A percentile compares a stretch with the other conserved stretches of the same genome.
Evolutionary conservation across 192 early-diverging fungal genomes (phyloP).

Genomic region (Backusella luteola): DNA sequence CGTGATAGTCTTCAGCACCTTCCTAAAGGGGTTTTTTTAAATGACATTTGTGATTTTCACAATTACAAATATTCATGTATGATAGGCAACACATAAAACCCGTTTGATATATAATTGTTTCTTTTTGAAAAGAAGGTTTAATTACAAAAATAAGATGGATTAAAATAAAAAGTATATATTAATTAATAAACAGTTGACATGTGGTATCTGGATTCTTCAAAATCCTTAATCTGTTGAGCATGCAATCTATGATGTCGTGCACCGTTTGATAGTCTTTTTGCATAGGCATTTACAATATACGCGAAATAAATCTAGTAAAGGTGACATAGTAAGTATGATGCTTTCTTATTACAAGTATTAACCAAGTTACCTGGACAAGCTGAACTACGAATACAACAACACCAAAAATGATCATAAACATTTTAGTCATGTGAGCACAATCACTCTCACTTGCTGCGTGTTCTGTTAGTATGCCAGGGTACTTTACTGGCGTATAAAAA

Average conservation of each 20-base stretch:
- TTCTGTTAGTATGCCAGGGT: constrained; percentile 31
- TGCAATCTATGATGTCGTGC: constrained; percentile 31
- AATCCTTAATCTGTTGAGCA: constrained; percentile 36
- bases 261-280: constrained; percentile 29
- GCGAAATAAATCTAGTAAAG: constrained; percentile 32
- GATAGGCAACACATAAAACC: not conserved
- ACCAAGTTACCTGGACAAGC: constrained; percentile 29
- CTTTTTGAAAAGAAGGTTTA: not conserved
- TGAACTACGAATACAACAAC: constrained; percentile 24
- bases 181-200: constrained; percentile 35
- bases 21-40: not conserved
- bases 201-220: constrained; percentile 30
- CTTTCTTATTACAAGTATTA: not conserved
- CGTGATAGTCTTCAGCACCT: not conserved
- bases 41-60: not conserved
- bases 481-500: constrained; percentile 33
- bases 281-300: constrained; percentile 29
- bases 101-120: not conserved
- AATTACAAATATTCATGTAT: not conserved
- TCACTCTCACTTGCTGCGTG: constrained; percentile 7
- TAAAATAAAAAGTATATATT: not conserved
- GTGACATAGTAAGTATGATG: not conserved
- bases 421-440: constrained; percentile 19
- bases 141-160: not conserved
- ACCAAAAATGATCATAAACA: constrained; percentile 22